A percentile compares a stretch with the other conserved stretches of the same genome.
These are phyloP conservation scores for Solanum hybrid DNA, from an alignment of 305 asterid genomes.

Conservation along the genomic window DNA sequence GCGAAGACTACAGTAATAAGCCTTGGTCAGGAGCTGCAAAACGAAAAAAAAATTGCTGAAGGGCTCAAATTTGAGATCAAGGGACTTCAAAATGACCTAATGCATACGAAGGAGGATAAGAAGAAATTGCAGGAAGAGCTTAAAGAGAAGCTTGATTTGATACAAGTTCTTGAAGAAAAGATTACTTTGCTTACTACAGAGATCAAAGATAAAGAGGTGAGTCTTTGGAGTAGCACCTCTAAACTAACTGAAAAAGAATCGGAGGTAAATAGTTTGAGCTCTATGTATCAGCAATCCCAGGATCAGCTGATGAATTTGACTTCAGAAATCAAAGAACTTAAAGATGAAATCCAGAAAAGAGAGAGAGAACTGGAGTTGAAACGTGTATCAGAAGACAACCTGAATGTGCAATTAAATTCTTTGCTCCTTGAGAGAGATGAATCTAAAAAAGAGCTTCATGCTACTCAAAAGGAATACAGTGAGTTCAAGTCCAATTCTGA, in stretches of 20 bases:
- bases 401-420: conserved; percentile 41
- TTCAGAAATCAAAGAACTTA: conserved; percentile 40
- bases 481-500: conserved; percentile 39
- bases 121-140: conserved; percentile 41
- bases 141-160: conserved; percentile 38
- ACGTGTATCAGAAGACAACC: conserved; percentile 21
- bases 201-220: conserved; percentile 49
- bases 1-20: conserved; percentile 25
- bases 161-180: conserved; percentile 45
- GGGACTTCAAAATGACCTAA: conserved; percentile 40
- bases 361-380: conserved; percentile 51
- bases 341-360: conserved; percentile 29
- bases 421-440: conserved; percentile 38
- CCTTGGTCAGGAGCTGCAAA: conserved; percentile 55
- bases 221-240: conserved; percentile 24
- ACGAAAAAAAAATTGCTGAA: conserved; percentile 34
- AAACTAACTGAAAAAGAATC: conserved; percentile 42
- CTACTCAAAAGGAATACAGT: conserved; percentile 33
- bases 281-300: conserved; percentile 35
- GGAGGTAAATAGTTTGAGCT: conserved; percentile 25
- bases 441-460: conserved; percentile 23
- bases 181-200: conserved; percentile 41
- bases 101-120: conserved; percentile 35
- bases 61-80: conserved; percentile 30
- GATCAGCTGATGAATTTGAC: conserved; percentile 31